Conservation (phyloP, 78 protist genomes). For the Dictyostelium capitatum region DNA sequence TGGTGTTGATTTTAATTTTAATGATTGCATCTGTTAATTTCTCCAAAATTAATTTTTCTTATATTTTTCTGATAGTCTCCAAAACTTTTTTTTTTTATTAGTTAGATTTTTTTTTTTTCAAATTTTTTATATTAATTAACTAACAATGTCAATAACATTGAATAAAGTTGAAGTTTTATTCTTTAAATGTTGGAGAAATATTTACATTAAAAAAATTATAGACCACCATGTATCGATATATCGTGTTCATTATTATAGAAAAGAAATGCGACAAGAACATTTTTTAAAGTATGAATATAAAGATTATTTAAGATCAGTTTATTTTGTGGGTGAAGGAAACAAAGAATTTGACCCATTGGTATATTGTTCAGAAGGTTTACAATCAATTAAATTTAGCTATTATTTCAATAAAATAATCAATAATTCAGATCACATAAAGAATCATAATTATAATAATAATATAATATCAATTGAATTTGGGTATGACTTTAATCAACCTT, state of each 20-base stretch:
- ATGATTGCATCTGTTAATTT: too few relatives aligned
- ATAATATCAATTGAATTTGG: not conserved
- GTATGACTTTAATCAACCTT: not conserved
- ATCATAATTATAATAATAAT: not conserved
- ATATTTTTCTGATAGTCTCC: too few relatives aligned
- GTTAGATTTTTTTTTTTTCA: too few relatives aligned
- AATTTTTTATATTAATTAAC: not conserved
- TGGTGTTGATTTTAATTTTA: too few relatives aligned
- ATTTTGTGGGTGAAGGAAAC: not conserved
- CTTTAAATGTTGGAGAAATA: not conserved
- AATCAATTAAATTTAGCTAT: not conserved
- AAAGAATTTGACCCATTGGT: not conserved
- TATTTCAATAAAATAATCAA: not conserved
- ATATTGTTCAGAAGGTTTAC: not conserved
- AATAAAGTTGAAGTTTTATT: not conserved
- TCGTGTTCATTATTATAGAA: not conserved
- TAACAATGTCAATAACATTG: not conserved
- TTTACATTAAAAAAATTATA: not conserved
- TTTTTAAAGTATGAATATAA: not conserved
- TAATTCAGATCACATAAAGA: not conserved
- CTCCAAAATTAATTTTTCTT: too few relatives aligned
- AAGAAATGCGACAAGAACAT: not conserved
- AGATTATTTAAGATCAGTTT: not conserved
- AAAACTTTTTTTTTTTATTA: too few relatives aligned
- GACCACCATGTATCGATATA: not conserved